A percentile compares a stretch with the other conserved stretches of the same genome.
Conservation (phyloP, 164 flowering plant genomes). For the Piper betle region DNA sequence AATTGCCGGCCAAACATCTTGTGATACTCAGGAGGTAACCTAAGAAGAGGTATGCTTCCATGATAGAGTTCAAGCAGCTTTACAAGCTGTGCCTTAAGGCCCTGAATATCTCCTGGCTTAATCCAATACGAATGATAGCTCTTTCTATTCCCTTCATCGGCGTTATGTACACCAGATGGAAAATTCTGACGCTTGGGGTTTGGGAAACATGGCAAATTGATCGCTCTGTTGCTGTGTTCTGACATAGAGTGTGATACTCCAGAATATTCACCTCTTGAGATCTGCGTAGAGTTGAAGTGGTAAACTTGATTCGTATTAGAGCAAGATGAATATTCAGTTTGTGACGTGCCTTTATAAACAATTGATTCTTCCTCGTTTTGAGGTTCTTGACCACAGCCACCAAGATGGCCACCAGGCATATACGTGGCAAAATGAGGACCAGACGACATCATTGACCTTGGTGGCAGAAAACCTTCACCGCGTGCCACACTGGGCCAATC, state of each 20-base stretch:
- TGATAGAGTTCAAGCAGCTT: slow-evolving; percentile 71
- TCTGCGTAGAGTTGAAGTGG: slow-evolving; percentile 19
- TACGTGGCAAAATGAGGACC: slow-evolving; percentile 32
- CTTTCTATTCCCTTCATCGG: slow-evolving; percentile 20
- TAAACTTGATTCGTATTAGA: slow-evolving; percentile 13
- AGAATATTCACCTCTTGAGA: slow-evolving; percentile 24
- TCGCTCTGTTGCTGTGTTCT: slow-evolving; percentile 28
- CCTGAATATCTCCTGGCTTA: slow-evolving; percentile 80
- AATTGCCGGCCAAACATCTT: slow-evolving; percentile 68
- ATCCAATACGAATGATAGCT: slow-evolving; percentile 35
- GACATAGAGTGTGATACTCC: slow-evolving; percentile 39
- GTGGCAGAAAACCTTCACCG: slow-evolving; percentile 80
- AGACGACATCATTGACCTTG: slow-evolving; percentile 27
- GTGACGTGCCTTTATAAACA: slow-evolving; percentile 48
- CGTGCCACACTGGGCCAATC: slow-evolving; percentile 96
- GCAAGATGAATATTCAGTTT: slow-evolving; percentile 15
- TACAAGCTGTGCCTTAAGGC: slow-evolving; percentile 62
- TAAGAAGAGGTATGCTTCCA: slow-evolving; percentile 53
- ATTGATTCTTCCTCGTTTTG: slow-evolving; percentile 81
- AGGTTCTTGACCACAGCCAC: slow-evolving; percentile 24
- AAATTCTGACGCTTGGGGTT: slow-evolving; percentile 41
- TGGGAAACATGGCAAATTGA: slow-evolving; percentile 25
- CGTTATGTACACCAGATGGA: slow-evolving; percentile 40
- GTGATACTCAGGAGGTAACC: slow-evolving; percentile 69
- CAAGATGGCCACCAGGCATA: slow-evolving; percentile 30